Conservation (phyloP, 345 rosid genomes). For the Citrus mangshanensis region DNA sequence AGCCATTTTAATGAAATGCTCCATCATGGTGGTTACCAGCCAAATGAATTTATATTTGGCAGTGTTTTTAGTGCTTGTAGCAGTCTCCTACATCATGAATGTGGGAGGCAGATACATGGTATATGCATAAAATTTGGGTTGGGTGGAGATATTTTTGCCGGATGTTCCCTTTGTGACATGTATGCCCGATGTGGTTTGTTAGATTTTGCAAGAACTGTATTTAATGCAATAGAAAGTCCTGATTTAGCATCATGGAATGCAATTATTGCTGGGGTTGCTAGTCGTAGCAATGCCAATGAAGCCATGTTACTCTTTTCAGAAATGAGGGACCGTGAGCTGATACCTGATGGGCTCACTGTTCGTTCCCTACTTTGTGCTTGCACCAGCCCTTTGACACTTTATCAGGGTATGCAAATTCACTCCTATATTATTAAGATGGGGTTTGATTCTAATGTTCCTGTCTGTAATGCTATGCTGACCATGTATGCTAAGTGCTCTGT, state of each 20-base stretch:
- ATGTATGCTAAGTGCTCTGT: constrained; percentile 55
- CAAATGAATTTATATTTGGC: constrained; percentile 59
- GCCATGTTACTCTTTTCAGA: not conserved
- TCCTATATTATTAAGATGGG: constrained; percentile 47
- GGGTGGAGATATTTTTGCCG: no score
- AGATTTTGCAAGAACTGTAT: no score
- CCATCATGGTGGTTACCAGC: constrained; percentile 38
- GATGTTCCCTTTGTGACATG: no score
- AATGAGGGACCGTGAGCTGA: constrained; percentile 29
- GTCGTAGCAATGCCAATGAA: no score
- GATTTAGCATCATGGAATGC: no score
- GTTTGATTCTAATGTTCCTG: constrained; percentile 32
- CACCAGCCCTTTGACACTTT: constrained; percentile 3
- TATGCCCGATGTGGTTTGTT: no score
- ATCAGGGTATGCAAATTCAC: constrained; percentile 53
- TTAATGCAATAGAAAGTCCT: no score
- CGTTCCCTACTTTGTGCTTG: no score
- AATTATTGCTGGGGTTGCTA: no score
- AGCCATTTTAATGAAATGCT: constrained; percentile 36
- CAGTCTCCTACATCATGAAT: constrained; percentile 40
- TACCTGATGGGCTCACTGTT: constrained; percentile 43
- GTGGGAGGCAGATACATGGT: constrained; percentile 54
- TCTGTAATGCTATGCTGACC: constrained; percentile 53
- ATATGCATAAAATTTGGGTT: constrained; percentile 38
- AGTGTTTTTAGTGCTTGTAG: constrained; percentile 55